phyloP scores from a whole-genome alignment of 1,284 basidiomycete species.

The Inonotus hispidus region DNA sequence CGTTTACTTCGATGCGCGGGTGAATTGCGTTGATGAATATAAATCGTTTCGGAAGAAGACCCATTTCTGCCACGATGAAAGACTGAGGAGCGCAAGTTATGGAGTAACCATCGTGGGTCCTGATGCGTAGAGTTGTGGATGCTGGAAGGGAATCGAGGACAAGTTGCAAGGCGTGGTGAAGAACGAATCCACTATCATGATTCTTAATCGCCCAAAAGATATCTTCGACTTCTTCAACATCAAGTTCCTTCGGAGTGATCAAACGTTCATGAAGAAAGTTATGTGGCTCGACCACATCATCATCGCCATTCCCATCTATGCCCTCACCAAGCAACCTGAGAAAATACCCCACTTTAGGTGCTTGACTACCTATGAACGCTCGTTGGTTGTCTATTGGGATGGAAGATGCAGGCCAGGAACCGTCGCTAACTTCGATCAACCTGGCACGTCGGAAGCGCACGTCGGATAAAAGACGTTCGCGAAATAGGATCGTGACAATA shows the following conservation, averaged over 20 bases:
- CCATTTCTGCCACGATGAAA: slow-evolving; percentile 4
- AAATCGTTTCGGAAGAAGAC: background rate
- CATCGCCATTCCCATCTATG: background rate
- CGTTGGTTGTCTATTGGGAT: background rate
- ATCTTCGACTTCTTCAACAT: slow-evolving; percentile 3
- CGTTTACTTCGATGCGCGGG: background rate
- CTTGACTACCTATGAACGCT: background rate
- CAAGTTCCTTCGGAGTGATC: background rate
- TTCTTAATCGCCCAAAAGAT: slow-evolving; percentile 15
- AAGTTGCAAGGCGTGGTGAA: slow-evolving; percentile 7
- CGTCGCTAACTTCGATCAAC: slow-evolving; percentile 9
- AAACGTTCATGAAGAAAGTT: slow-evolving; percentile 1
- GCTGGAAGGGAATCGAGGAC: slow-evolving; percentile 14
- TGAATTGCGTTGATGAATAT: slow-evolving; percentile 2
- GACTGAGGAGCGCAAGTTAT: background rate
- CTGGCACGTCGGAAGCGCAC: slow-evolving; percentile 6
- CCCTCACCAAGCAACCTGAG: background rate
- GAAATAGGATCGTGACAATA: slow-evolving; percentile 10
- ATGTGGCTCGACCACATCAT: background rate
- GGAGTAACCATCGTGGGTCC: slow-evolving; percentile 4
- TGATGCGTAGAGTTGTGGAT: slow-evolving; percentile 7
- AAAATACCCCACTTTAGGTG: slow-evolving; percentile 9
- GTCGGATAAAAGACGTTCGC: slow-evolving; percentile 12
- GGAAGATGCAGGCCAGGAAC: background rate
- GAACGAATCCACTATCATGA: slow-evolving; percentile 13